These are phyloP conservation scores for Pezicula neosporulosa DNA, from an alignment of 2,329 filamentous ascomycete species.

Conservation along the genomic window DNA sequence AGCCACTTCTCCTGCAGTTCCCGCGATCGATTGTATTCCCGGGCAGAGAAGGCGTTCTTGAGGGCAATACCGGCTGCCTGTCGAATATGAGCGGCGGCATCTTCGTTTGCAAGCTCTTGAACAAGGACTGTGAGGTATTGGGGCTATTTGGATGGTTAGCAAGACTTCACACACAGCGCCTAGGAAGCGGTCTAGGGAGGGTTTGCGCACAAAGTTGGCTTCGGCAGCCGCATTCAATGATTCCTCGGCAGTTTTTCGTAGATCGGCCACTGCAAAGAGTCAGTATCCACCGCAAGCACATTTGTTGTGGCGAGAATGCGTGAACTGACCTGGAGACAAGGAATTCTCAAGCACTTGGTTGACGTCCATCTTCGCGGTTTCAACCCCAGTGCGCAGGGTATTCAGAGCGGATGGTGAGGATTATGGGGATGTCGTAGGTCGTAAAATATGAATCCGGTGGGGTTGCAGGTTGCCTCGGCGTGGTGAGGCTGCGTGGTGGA, in stretches of 20 bases:
- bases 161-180: constrained; percentile 14
- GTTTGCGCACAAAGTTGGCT: constrained; percentile 80
- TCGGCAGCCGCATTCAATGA: constrained; percentile 91
- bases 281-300: constrained; percentile 21
- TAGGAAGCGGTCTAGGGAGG: constrained; percentile 25
- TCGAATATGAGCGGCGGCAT: constrained; percentile 77
- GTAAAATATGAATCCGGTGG: not conserved
- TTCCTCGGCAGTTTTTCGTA: constrained; percentile 88
- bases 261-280: constrained; percentile 69
- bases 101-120: constrained; percentile 90
- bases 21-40: constrained; percentile 82
- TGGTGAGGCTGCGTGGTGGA: constrained; percentile 6
- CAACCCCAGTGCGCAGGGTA: constrained; percentile 20
- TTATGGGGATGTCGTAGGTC: not conserved
- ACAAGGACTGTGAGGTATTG: constrained; percentile 91
- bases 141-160: constrained; percentile 52
- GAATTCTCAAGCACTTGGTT: constrained; percentile 97
- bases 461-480: not conserved
- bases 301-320: constrained; percentile 6
- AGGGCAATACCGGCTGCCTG: constrained; percentile 92
- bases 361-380: constrained; percentile 75
- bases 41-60: constrained; percentile 96
- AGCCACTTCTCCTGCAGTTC: constrained; percentile 95
- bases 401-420: constrained; percentile 7
- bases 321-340: constrained; percentile 78